phyloP scores from a whole-genome alignment of 1,284 basidiomycete genomes.

The Stereum hirsutum region DNA sequence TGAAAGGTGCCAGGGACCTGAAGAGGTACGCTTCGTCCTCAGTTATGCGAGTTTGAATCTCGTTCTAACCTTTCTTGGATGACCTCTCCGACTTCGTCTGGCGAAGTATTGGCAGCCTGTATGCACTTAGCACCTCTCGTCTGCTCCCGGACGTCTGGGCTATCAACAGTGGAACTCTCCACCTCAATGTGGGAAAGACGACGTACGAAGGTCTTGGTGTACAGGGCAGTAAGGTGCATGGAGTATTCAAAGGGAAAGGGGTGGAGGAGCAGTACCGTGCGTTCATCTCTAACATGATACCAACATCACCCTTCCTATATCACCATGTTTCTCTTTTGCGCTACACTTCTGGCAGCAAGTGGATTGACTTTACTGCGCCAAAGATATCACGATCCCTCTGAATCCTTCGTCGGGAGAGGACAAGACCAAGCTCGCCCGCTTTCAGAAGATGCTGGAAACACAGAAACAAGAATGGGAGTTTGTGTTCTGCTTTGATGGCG shows the following conservation, averaged over 20 bases:
- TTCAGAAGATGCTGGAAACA: slow-evolving; percentile 6
- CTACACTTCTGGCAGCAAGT: too few species aligned
- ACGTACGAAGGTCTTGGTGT: slow-evolving; percentile 52
- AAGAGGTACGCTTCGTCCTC: too few species aligned
- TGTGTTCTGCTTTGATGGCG: slow-evolving; percentile 6
- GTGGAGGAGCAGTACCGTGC: slow-evolving; percentile 37
- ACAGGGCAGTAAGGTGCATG: slow-evolving; percentile 34
- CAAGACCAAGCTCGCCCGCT: too few species aligned
- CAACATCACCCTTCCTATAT: slow-evolving; percentile 3
- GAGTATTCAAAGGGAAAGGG: slow-evolving; percentile 32
- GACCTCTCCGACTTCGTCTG: too few species aligned
- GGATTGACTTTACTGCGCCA: too few species aligned
- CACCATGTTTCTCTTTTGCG: too few species aligned
- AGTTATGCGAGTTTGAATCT: too few species aligned
- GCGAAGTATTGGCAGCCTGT: too few species aligned
- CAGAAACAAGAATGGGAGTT: slow-evolving; percentile 12
- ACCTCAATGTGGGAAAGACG: slow-evolving; percentile 40
- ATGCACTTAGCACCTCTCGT: slow-evolving; percentile 22
- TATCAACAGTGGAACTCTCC: slow-evolving; percentile 43
- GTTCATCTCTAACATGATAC: slow-evolving; percentile 14
- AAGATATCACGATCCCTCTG: too few species aligned
- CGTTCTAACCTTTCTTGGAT: too few species aligned
- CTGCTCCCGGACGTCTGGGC: slow-evolving; percentile 50
- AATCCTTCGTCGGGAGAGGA: too few species aligned
- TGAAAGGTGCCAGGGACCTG: too few species aligned